Evolutionary conservation across 2,329 filamentous ascomycete species (phyloP).

Genomic region (Cladosporium sp.): DNA sequence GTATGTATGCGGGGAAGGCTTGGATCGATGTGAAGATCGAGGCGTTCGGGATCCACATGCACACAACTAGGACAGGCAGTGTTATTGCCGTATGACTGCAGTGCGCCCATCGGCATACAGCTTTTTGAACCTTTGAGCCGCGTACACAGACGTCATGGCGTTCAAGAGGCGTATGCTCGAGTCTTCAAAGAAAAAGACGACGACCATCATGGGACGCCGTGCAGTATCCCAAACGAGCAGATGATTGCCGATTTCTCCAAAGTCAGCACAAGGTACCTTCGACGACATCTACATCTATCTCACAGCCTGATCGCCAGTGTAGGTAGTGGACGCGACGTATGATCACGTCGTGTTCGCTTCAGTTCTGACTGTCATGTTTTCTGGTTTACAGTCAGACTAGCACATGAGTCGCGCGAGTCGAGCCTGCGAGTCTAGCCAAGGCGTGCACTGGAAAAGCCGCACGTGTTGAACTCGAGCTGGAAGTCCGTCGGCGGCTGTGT

Average conservation of each 20-base stretch:
- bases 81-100: constrained; percentile 10
- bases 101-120: not conserved
- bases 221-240: not conserved
- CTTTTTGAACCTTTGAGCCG: not conserved
- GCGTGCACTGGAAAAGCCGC: not conserved
- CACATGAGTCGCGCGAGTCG: not conserved
- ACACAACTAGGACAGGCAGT: not conserved
- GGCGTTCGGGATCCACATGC: not conserved
- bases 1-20: not conserved
- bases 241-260: not conserved
- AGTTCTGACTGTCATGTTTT: not conserved
- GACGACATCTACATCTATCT: not conserved
- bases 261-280: not conserved
- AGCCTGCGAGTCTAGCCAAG: not conserved
- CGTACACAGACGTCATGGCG: not conserved
- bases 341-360: not conserved
- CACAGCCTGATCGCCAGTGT: not conserved
- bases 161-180: not conserved
- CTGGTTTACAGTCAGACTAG: not conserved
- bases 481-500: not conserved
- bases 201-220: not conserved
- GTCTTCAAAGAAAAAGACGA: not conserved
- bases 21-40: not conserved
- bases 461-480: not conserved
- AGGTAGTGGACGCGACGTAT: not conserved